Evolutionary conservation across 306 rosid genomes (phyloP), one percentile per base, ranked within the genome.

Genomic region (Medicago arabica): DNA sequence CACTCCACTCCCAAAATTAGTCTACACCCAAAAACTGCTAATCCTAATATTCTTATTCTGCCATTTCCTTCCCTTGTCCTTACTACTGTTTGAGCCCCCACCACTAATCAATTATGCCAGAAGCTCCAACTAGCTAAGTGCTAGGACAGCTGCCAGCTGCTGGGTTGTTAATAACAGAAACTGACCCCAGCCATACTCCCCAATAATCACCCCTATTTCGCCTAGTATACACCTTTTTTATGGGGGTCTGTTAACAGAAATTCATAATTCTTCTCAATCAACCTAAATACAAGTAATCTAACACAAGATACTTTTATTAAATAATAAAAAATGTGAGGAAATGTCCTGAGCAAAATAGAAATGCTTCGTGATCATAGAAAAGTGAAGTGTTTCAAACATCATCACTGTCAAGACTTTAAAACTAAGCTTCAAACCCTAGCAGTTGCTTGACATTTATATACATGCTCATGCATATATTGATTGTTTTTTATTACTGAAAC

Each of bases 221-320:
- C 58, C 36, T n/a, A 54, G 51, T 9, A 55, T 54, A 66, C 17
- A 66, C 53, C 41, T 31, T 28, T 70, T 36, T 70, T 1, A n/a
- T n/a, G 60, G 28, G 44, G 46, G 61, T 49, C n/a, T 36, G 34
- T 38, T 51, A 38, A 47, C 51, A 51, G 36, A 75, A 63, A 53
- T 40, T 47, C 67, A 67, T 15, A 65, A 76, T 43, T 68, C 46
- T 8, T 67, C 59, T 51, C 47, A 17, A 38, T 79, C 43, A 65
- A 19, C 60, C 71, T 36, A 60, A 72, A 60, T 54, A 54, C 71
- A 80, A 69, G 64, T 43, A 67, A 61, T 43, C 58, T 61, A 61
- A 46, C 70, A 55, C 53, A 66, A 40, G 16, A 44, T 69, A 18
- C 58, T 66, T 53, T 51, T 19, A 50, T 44, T 23, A 7, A 66